Evolutionary conservation across 2,329 filamentous ascomycete species (phyloP).

Genomic region (Sporothrix brunneoviolacea): DNA sequence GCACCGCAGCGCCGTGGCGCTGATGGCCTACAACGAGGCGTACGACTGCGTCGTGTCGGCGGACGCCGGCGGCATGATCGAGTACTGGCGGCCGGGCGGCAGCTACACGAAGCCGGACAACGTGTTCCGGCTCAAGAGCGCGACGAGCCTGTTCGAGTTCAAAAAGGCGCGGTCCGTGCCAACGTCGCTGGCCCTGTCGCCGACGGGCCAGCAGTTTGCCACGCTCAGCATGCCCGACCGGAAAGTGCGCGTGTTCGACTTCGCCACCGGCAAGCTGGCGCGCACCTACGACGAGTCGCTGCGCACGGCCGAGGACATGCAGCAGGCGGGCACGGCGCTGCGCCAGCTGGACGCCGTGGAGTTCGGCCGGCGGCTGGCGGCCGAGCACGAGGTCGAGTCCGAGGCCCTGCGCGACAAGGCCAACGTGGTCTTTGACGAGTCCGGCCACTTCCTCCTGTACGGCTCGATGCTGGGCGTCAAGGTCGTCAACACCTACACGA

Average conservation of each 20-base stretch:
- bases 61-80: conserved; percentile 86
- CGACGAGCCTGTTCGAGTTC: conserved; percentile 92
- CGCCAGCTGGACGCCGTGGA: conserved; percentile 84
- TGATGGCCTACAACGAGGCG: conserved; percentile 83
- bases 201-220: conserved; percentile 77
- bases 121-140: conserved; percentile 89
- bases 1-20: conserved; percentile 72
- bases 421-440: conserved; percentile 94
- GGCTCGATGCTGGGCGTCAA: conserved; percentile 89
- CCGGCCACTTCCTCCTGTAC: conserved; percentile 89
- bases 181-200: conserved; percentile 75
- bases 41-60: conserved; percentile 88
- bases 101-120: conserved; percentile 85
- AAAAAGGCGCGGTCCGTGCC: conserved; percentile 89
- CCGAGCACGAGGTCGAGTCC: conserved; percentile 74
- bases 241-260: conserved; percentile 90
- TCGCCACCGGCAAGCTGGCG: conserved; percentile 77
- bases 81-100: conserved; percentile 84
- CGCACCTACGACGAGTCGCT: conserved; percentile 94
- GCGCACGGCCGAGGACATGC: conserved; percentile 84
- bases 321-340: conserved; percentile 79
- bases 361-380: conserved; percentile 79
- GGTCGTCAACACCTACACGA: conserved; percentile 92
- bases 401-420: conserved; percentile 57
- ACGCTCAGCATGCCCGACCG: conserved; percentile 89